These are phyloP conservation scores for Solanum microdontum DNA, from an alignment of 257 asterid genomes.

Conservation along the genomic window DNA sequence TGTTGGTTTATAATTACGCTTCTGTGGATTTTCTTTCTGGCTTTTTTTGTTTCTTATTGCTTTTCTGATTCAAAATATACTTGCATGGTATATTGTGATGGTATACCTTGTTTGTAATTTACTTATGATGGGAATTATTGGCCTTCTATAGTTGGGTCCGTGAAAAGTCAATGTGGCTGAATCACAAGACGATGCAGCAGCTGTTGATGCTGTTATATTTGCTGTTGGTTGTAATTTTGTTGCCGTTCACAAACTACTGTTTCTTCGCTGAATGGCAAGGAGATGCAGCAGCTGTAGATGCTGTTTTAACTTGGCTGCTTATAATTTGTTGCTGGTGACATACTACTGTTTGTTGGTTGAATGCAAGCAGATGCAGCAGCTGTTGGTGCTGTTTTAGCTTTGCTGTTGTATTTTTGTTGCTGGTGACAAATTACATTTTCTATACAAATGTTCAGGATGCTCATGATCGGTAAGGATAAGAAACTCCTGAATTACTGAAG, in stretches of 20 bases:
- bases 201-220: constrained; percentile 21
- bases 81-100: constrained; percentile 7
- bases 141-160: constrained; percentile 61
- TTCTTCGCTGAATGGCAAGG: constrained; percentile 25
- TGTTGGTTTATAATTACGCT: background rate
- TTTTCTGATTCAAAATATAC: background rate
- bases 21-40: background rate
- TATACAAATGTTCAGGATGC: constrained; percentile 13
- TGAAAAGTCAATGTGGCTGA: constrained; percentile 49
- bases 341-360: constrained; percentile 22
- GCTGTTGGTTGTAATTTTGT: constrained; percentile 28
- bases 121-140: constrained; percentile 38
- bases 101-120: constrained; percentile 11
- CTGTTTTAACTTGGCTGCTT: constrained; percentile 40
- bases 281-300: constrained; percentile 37
- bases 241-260: constrained; percentile 21
- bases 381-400: constrained; percentile 20
- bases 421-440: constrained; percentile 21
- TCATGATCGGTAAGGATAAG: constrained; percentile 40
- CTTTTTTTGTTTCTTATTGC: background rate
- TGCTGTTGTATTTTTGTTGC: constrained; percentile 19
- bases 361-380: constrained; percentile 21
- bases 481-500: constrained; percentile 12
- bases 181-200: constrained; percentile 28
- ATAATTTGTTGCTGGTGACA: constrained; percentile 29